Base-by-base conservation (phyloP, 768 basidiomycete species). In the Sarcomyxa edulis region DNA sequence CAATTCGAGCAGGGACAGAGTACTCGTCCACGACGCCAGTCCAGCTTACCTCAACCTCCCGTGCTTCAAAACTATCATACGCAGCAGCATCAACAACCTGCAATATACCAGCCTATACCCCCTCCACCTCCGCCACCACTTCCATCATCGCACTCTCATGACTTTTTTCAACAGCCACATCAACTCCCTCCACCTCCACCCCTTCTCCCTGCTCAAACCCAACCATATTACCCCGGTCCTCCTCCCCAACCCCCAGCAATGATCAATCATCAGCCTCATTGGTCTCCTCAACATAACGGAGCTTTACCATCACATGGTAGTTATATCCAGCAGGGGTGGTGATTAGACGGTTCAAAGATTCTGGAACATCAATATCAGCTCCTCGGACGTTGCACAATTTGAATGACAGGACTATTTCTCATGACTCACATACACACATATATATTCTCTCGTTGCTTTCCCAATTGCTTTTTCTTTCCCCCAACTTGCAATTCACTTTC, bases 211-310 rank as follows among this genome's bases (percentile, higher is more conserved):
- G 45, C 42, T 46, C 35, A 42, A 47, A 35, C 37, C 9, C 52
- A 52, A 37, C 48, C 61, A n/a, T 62, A 64, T 46, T 61, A 66
- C 32, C 60, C 61, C 25, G 66, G 60, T 24, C 61, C 59, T 12
- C 65, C 61, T 11, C 69, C 72, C 27, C 65, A 68, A 38, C 66
- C 65, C 27, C 64, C 68, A 35, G 40, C 45, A 9, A 49, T 55
- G 36, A 44, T 61, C 5, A 59, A 61, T 23, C 48, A 48, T 31
- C 61, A 65, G 38, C 52, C 55, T 18, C 64, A 66, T 39, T 70
- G 69, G 64, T 42, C 48, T 25, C 56, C 48, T n/a, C 36, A 52
- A 6, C 47, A 46, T 32, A 43, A 32, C 12, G 31, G 24, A 15
- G n/a, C 39, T 18, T 16, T 26, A 15, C 39, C 44, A 22, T 26